These are phyloP conservation scores for Aspergillus homomorphus DNA, from an alignment of 495 filamentous ascomycete genomes.

Conservation along the genomic window DNA sequence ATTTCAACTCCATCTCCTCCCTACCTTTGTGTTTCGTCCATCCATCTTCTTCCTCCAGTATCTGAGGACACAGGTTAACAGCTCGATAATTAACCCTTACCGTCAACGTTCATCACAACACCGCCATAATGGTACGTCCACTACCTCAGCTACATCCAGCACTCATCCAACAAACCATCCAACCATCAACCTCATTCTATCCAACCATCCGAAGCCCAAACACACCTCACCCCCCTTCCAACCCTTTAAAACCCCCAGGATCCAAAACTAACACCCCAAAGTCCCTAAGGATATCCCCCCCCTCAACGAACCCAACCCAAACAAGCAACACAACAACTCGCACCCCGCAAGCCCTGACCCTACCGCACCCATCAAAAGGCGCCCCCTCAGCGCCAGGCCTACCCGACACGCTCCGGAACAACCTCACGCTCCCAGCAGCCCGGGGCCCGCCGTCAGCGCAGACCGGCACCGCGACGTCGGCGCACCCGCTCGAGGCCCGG, in stretches of 20 bases:
- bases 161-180: too few relatives aligned
- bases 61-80: conserved; percentile 18
- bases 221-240: background rate
- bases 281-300: conserved; percentile 87
- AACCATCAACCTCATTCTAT: background rate
- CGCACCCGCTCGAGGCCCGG: conserved; percentile 89
- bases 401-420: conserved; percentile 85
- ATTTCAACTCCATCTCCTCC: conserved; percentile 14
- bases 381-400: conserved; percentile 89
- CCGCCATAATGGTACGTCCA: conserved; percentile 33
- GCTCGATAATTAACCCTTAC: too few relatives aligned
- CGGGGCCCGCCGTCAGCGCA: conserved; percentile 45
- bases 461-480: conserved; percentile 48
- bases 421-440: conserved; percentile 57
- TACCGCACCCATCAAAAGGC: conserved; percentile 47
- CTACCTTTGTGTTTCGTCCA: too few relatives aligned
- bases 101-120: too few relatives aligned
- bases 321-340: conserved; percentile 56
- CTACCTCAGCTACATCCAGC: background rate
- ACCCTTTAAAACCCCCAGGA: background rate
- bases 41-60: too few relatives aligned
- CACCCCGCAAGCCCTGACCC: conserved; percentile 20
- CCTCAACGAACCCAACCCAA: conserved; percentile 52
- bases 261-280: conserved; percentile 37
- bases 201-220: background rate